Conservation (phyloP, 495 filamentous ascomycete species). For the Cercophora samala region DNA sequence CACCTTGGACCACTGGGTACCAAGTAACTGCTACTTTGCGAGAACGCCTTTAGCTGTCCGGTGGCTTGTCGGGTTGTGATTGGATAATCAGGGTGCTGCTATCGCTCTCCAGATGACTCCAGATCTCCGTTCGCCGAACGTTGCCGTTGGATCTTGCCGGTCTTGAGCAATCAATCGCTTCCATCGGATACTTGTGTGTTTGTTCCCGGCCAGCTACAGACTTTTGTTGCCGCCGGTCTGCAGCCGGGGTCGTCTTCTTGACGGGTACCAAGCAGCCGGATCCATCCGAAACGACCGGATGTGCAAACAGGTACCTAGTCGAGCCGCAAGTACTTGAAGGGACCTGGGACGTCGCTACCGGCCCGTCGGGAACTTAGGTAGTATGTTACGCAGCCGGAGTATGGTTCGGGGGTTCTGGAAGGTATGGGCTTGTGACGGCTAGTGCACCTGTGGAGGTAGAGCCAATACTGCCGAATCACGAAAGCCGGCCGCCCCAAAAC, state of each 20-base stretch:
- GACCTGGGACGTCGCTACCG: slow-evolving; percentile 19
- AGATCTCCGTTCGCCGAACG: not conserved
- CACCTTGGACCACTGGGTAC: slow-evolving; percentile 7
- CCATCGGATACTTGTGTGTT: not conserved
- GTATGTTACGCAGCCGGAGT: slow-evolving; percentile 23
- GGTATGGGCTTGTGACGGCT: slow-evolving; percentile 10
- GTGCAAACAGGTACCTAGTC: not conserved
- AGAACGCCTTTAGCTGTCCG: not conserved
- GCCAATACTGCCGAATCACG: not conserved
- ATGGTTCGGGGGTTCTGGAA: slow-evolving; percentile 18
- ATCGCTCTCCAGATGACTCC: not conserved
- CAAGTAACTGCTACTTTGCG: slow-evolving; percentile 8
- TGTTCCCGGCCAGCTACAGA: not conserved
- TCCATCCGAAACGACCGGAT: not conserved
- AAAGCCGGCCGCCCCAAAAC: not conserved
- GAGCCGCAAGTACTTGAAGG: not conserved
- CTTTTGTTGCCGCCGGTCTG: not conserved
- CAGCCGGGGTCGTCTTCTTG: not conserved
- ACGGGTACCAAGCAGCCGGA: not conserved
- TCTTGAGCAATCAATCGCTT: not conserved
- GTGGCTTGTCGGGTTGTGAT: slow-evolving; percentile 3
- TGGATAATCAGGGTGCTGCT: slow-evolving; percentile 6
- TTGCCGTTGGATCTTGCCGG: not conserved
- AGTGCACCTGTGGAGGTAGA: slow-evolving; percentile 13
- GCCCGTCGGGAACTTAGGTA: slow-evolving; percentile 20